These are phyloP conservation scores for Nigrospora osmanthi DNA, from an alignment of 2,329 filamentous ascomycete genomes.

Conservation along the genomic window DNA sequence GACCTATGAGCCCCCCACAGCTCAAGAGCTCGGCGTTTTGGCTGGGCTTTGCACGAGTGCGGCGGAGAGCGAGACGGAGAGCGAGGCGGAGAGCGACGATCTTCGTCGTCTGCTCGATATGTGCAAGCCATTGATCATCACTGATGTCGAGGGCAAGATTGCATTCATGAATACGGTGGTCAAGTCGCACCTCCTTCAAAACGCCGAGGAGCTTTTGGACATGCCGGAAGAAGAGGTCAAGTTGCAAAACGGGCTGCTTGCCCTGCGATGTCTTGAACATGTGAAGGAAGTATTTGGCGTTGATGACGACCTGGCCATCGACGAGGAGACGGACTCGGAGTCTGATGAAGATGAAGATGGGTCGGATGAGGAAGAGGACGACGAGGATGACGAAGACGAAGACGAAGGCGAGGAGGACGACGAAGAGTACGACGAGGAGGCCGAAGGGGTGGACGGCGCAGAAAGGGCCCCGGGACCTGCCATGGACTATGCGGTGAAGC, in stretches of 20 bases:
- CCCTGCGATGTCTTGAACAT: slow-evolving; percentile 16
- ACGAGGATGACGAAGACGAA: background rate
- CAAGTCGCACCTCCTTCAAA: slow-evolving; percentile 30
- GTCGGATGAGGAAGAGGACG: background rate
- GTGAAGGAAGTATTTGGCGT: slow-evolving; percentile 2
- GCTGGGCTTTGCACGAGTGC: slow-evolving; percentile 23
- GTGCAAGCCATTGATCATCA: slow-evolving; percentile 26
- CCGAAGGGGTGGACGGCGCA: slow-evolving; percentile 12
- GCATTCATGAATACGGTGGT: slow-evolving; percentile 26
- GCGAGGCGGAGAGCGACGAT: slow-evolving; percentile 21
- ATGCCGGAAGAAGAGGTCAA: slow-evolving; percentile 29
- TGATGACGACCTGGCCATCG: background rate
- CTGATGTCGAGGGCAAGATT: slow-evolving; percentile 11
- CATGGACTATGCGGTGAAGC: slow-evolving; percentile 28
- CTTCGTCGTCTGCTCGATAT: slow-evolving; percentile 25
- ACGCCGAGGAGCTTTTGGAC: slow-evolving; percentile 23
- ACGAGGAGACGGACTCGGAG: slow-evolving; percentile 3
- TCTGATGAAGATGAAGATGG: background rate
- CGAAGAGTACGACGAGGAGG: slow-evolving; percentile 8
- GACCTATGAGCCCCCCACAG: slow-evolving; percentile 30
- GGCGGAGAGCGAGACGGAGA: slow-evolving; percentile 20
- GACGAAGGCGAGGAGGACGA: slow-evolving; percentile 4
- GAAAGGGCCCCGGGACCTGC: slow-evolving; percentile 12
- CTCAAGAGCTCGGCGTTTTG: slow-evolving; percentile 27
- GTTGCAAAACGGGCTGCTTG: slow-evolving; percentile 32